Conservation (phyloP, 371 early-diverging fungal genomes). For the Actinomucor elegans region DNA sequence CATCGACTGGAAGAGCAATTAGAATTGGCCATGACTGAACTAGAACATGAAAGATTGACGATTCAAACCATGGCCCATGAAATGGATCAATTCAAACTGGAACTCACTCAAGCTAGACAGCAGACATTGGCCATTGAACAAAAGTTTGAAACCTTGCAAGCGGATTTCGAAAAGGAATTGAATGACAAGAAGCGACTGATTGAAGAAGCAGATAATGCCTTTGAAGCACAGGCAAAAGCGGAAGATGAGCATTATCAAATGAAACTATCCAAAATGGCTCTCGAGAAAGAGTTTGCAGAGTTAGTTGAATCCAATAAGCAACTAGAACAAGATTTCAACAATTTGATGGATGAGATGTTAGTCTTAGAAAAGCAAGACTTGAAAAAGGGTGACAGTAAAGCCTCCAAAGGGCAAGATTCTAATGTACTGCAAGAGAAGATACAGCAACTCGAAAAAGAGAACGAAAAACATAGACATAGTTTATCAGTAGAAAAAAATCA, state of each 20-base stretch:
- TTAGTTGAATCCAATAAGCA: slow-evolving; percentile 60
- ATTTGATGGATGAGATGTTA: slow-evolving; percentile 72
- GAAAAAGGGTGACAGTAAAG: background rate
- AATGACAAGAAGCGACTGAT: slow-evolving; percentile 39
- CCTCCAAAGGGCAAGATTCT: background rate
- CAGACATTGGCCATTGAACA: slow-evolving; percentile 20
- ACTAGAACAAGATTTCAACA: slow-evolving; percentile 70
- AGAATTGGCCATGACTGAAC: slow-evolving; percentile 32
- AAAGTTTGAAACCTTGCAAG: slow-evolving; percentile 20
- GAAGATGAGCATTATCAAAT: slow-evolving; percentile 43
- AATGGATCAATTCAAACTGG: slow-evolving; percentile 18
- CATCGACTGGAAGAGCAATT: slow-evolving; percentile 43
- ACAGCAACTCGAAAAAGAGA: slow-evolving; percentile 49
- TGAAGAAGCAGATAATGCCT: slow-evolving; percentile 43
- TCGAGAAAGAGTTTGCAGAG: slow-evolving; percentile 39
- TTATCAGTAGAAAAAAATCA: slow-evolving; percentile 53
- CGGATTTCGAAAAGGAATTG: slow-evolving; percentile 36
- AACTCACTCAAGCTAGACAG: slow-evolving; percentile 20
- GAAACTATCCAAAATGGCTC: slow-evolving; percentile 27
- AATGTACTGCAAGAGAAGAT: slow-evolving; percentile 32
- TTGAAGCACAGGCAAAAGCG: slow-evolving; percentile 38
- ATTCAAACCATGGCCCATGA: slow-evolving; percentile 10
- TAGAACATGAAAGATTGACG: slow-evolving; percentile 27
- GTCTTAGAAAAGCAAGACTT: slow-evolving; percentile 26
- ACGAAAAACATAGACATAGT: slow-evolving; percentile 45